Evolutionary conservation across 2,329 filamentous ascomycete genomes (phyloP).

Genomic region (Phialophora chinensis): DNA sequence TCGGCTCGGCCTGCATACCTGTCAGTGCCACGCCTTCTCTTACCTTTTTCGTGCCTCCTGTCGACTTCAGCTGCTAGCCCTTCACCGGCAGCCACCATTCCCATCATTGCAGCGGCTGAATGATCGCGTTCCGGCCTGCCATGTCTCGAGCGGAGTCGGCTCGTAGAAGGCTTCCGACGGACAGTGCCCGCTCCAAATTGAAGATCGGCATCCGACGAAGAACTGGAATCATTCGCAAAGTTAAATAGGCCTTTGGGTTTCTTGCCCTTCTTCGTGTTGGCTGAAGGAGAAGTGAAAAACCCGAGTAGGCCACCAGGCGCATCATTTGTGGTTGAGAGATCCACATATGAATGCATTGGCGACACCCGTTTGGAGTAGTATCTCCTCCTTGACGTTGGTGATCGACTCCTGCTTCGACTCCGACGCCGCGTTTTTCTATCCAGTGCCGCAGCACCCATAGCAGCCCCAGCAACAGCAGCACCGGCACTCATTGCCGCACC

Average conservation of each 20-base stretch:
- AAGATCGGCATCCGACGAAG: slow-evolving; percentile 70
- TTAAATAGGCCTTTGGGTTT: slow-evolving; percentile 58
- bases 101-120: slow-evolving; percentile 56
- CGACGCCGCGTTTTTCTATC: slow-evolving; percentile 40
- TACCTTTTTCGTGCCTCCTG: slow-evolving; percentile 35
- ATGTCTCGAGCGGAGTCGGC: slow-evolving; percentile 35
- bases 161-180: slow-evolving; percentile 44
- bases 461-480: slow-evolving; percentile 46
- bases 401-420: slow-evolving; percentile 45
- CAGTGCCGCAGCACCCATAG: slow-evolving; percentile 44
- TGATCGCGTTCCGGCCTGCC: slow-evolving; percentile 41
- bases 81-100: slow-evolving; percentile 55
- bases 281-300: slow-evolving; percentile 68
- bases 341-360: slow-evolving; percentile 67
- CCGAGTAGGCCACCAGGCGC: slow-evolving; percentile 62
- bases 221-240: slow-evolving; percentile 69
- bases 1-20: slow-evolving; percentile 25
- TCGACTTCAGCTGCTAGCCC: slow-evolving; percentile 51
- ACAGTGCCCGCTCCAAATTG: slow-evolving; percentile 68
- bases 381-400: slow-evolving; percentile 43
- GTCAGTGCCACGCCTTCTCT: slow-evolving; percentile 32
- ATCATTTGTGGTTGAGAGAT: slow-evolving; percentile 66
- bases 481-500: slow-evolving; percentile 47
- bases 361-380: slow-evolving; percentile 50
- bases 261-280: slow-evolving; percentile 54